Percentiles rank a stretch among this genome's conserved stretches.
These are phyloP conservation scores for Claviceps pazoutovae DNA, from an alignment of 2,329 filamentous ascomycete genomes.

Conservation along the genomic window DNA sequence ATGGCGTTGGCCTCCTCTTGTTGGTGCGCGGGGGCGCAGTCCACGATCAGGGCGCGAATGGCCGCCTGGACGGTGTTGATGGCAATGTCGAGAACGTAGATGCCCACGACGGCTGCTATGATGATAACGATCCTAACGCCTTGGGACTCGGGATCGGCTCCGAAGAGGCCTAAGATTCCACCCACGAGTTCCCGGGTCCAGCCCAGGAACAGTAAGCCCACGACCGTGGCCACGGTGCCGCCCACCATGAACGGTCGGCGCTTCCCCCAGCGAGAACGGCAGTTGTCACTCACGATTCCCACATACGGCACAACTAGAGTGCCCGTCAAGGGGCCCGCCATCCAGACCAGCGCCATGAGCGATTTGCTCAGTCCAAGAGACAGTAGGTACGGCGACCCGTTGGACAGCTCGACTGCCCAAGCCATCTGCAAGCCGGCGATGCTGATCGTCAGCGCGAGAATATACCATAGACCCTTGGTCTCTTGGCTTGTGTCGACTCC, in stretches of 20 bases:
- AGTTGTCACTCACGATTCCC: constrained; percentile 69
- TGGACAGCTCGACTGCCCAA: constrained; percentile 89
- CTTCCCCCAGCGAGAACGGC: constrained; percentile 60
- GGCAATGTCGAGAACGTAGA: constrained; percentile 85
- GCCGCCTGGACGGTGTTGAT: constrained; percentile 96
- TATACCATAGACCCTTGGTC: constrained; percentile 72
- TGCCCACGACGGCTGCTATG: constrained; percentile 66
- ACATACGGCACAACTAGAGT: constrained; percentile 72
- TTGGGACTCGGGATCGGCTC: constrained; percentile 49
- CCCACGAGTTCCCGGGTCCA: constrained; percentile 63
- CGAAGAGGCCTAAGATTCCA: constrained; percentile 55
- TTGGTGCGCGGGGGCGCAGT: constrained; percentile 82
- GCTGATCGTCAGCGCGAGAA: constrained; percentile 73
- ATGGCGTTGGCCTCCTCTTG: constrained; percentile 90
- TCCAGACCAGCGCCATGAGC: constrained; percentile 72
- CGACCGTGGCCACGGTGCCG: constrained; percentile 52
- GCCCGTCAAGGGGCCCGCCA: constrained; percentile 66
- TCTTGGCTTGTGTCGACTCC: constrained; percentile 29
- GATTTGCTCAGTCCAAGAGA: constrained; percentile 74
- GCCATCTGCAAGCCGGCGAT: constrained; percentile 86
- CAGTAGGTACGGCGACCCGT: constrained; percentile 74
- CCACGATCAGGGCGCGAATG: constrained; percentile 83
- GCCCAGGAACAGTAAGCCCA: constrained; percentile 54
- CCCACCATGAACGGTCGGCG: constrained; percentile 70
- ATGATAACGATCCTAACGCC: constrained; percentile 55